Evolutionary conservation across 129 eudicot species (phyloP).

Genomic region (Gnaphalium uliginosum): DNA sequence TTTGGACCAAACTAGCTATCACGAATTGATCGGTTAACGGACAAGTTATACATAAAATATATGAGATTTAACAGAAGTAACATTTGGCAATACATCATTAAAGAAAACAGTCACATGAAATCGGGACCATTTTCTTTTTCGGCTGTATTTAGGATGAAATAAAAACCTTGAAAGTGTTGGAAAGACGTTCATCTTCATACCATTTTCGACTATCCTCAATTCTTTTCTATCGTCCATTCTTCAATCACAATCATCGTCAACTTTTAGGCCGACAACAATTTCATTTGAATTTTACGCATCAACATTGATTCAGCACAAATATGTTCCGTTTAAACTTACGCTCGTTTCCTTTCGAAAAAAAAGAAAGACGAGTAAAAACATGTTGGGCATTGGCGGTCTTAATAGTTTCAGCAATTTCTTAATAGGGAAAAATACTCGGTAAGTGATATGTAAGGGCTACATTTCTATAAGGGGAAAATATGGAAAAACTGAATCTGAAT

Average conservation of each 20-base stretch:
- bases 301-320: not conserved
- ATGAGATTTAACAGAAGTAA: not conserved
- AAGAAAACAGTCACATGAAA: not conserved
- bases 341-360: not conserved
- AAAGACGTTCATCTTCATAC: not conserved
- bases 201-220: not conserved
- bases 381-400: too few species aligned
- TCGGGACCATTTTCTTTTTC: not conserved
- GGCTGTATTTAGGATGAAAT: not conserved
- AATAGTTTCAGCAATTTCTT: too few species aligned
- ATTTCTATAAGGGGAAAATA: not conserved
- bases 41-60: not conserved
- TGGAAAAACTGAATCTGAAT: not conserved
- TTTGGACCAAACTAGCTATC: slow-evolving; percentile 4
- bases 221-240: too few species aligned
- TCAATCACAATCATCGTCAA: not conserved
- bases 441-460: not conserved
- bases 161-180: not conserved
- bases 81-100: too few species aligned
- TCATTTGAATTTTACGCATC: not conserved
- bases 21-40: not conserved
- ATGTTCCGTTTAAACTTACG: not conserved
- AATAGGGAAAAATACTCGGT: too few species aligned
- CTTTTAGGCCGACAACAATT: not conserved
- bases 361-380: too few species aligned